Percentiles rank a stretch among this genome's conserved stretches.
phyloP scores from a whole-genome alignment of 2,329 filamentous ascomycete species.

The Dactylonectria macrodidyma region DNA sequence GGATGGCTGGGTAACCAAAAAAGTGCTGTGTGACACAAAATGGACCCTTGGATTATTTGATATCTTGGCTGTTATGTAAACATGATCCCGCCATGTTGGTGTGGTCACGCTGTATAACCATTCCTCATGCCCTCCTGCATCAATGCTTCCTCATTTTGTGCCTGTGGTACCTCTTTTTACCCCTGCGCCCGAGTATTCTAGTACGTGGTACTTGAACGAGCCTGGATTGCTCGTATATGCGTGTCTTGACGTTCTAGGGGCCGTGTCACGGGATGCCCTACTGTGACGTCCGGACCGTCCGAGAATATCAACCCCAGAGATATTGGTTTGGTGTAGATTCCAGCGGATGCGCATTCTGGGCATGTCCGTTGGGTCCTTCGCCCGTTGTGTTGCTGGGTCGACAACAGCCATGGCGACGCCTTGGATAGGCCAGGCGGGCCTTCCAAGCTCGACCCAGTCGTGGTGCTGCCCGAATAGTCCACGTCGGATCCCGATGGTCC shows the following conservation, averaged over 20 bases:
- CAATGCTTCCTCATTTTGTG: not conserved
- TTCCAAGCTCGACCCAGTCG: not conserved
- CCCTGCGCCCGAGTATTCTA: not conserved
- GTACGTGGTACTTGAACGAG: not conserved
- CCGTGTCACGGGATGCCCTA: too few relatives aligned
- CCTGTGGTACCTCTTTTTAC: not conserved
- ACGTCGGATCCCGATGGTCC: not conserved
- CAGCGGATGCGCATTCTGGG: not conserved
- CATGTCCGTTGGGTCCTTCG: not conserved
- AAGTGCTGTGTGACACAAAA: not conserved
- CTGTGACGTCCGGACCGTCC: not conserved
- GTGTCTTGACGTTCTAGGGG: not conserved
- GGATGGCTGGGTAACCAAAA: not conserved
- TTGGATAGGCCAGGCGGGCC: not conserved
- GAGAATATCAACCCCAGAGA: not conserved
- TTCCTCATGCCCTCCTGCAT: not conserved
- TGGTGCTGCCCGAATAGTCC: too few relatives aligned
- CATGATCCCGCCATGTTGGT: not conserved
- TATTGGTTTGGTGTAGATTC: too few relatives aligned
- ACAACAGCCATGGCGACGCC: too few relatives aligned
- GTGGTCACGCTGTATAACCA: not conserved
- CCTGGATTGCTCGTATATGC: conserved; percentile 7
- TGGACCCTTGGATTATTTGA: not conserved
- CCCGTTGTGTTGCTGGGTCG: not conserved
- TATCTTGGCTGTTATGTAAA: not conserved